Conservation (phyloP, 495 filamentous ascomycete genomes). For the Cenococcum geophilum region DNA sequence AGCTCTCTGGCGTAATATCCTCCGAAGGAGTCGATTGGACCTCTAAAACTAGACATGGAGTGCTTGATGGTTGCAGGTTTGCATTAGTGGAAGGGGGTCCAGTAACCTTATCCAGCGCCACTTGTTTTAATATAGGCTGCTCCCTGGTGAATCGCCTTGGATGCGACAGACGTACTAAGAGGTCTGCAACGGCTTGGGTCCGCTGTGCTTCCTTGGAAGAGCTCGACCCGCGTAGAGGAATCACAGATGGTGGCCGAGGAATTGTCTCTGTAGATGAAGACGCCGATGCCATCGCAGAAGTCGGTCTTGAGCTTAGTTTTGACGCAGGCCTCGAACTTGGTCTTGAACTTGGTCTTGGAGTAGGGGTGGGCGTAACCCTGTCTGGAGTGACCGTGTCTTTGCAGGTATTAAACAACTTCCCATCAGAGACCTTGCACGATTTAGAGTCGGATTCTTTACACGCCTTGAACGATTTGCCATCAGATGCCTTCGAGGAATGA, state of each 20-base stretch:
- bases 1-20: conserved; percentile 4
- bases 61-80: conserved; percentile 14
- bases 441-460: conserved; percentile 12
- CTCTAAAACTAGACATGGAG: conserved; percentile 10
- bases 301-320: conserved; percentile 10
- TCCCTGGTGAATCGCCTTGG: not conserved
- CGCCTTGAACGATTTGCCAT: conserved; percentile 26
- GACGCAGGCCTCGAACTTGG: not conserved
- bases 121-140: not conserved
- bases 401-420: conserved; percentile 20
- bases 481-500: conserved; percentile 21
- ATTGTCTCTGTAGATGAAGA: conserved; percentile 3
- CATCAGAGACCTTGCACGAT: conserved; percentile 20
- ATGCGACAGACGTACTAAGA: conserved; percentile 19
- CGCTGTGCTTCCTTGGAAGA: conserved; percentile 28
- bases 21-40: conserved; percentile 18
- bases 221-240: conserved; percentile 14
- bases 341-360: conserved; percentile 3
- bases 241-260: conserved; percentile 5
- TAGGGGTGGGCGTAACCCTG: conserved; percentile 10
- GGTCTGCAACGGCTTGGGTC: conserved; percentile 22
- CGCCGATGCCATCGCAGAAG: conserved; percentile 10
- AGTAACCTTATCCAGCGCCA: not conserved
- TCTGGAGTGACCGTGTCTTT: conserved; percentile 25
- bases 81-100: not conserved